These are phyloP conservation scores for Boletus insuetus DNA, from an alignment of 768 basidiomycete species.

Conservation along the genomic window DNA sequence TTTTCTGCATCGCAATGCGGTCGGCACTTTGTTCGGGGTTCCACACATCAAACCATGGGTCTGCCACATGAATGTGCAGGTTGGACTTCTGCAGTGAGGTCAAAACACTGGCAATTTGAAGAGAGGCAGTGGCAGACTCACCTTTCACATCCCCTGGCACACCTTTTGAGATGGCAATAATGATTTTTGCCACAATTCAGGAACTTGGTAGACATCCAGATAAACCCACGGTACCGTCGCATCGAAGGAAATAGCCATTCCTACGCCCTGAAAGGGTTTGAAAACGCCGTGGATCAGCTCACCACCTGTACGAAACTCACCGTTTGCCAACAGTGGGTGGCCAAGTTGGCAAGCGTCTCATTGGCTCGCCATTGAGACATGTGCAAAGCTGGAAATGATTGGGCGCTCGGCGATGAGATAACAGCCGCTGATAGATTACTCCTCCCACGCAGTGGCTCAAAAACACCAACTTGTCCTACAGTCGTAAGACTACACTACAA, in stretches of 20 bases:
- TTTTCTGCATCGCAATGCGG: conserved; percentile 3
- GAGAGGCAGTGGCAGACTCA: neutral
- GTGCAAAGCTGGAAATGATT: neutral
- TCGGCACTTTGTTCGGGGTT: neutral
- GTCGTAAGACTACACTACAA: conserved; percentile 24
- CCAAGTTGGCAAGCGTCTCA: conserved; percentile 7
- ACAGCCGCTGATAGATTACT: neutral
- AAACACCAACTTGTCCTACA: conserved; percentile 11
- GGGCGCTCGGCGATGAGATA: neutral
- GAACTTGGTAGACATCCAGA: neutral
- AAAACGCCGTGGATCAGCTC: neutral
- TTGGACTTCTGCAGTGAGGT: neutral
- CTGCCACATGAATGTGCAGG: conserved; percentile 10
- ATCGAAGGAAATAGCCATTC: neutral
- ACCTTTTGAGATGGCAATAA: neutral
- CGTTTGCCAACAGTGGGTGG: conserved; percentile 5
- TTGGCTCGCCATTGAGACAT: neutral
- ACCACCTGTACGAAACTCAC: conserved; percentile 10
- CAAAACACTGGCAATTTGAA: neutral
- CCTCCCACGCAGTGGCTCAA: conserved; percentile 2
- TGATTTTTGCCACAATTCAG: conserved; percentile 3
- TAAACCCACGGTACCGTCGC: neutral
- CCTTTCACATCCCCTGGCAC: neutral
- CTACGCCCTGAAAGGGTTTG: neutral
- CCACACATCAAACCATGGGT: neutral